Base-by-base conservation (phyloP, 495 filamentous ascomycete genomes). In the Extremus antarcticus region DNA sequence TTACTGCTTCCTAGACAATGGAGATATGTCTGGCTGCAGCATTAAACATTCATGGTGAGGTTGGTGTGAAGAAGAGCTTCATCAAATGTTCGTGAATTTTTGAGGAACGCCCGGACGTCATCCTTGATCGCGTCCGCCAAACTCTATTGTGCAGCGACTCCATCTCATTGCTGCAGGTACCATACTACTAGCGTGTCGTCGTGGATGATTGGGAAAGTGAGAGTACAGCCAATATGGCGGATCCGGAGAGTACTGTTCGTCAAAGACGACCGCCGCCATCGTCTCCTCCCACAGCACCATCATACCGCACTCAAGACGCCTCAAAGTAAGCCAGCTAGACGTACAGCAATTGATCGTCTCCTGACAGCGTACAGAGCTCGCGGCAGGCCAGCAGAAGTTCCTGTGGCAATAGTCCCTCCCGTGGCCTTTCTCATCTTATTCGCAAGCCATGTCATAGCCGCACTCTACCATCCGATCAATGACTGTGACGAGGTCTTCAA, bases 401-500 rank as follows among this genome's bases (percentile, higher is more conserved):
- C 76, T 25, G 87, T 85, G 66, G 77, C 76, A 57, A 75, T 91
- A 49, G 76, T 84, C 51, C 79, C 86, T 41, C 84, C 88, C 56
- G 73, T 78, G 38, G 81, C 84, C 1, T 88, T 95, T 67, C 89
- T 87, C 61, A 64, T 87, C 53, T 90, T 90, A 56, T 72, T 94
- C 32, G 68, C 73, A 43, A 80, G 83, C 50, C 88, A 92, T 64
- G 52, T 81, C 20, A 61, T 91, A 25, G 85, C 91, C 21, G 91
- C 91, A n/a, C 62, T 83, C 19, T 90, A 81, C 63, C 79, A 88
- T 0, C 94, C 94, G 0, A 96, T 99, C 62, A 91, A 95, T 63
- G 94, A 99, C 69, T 99, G 94, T 65, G 94, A 99, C 66, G 94
- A 99, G 72, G 89, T 91, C 2, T 99, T 94, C 76, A 99, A 99